Percentiles rank a stretch among this genome's conserved stretches.
Evolutionary conservation across 306 rosid species (phyloP).

Genomic region (Leucaena leucocephala): DNA sequence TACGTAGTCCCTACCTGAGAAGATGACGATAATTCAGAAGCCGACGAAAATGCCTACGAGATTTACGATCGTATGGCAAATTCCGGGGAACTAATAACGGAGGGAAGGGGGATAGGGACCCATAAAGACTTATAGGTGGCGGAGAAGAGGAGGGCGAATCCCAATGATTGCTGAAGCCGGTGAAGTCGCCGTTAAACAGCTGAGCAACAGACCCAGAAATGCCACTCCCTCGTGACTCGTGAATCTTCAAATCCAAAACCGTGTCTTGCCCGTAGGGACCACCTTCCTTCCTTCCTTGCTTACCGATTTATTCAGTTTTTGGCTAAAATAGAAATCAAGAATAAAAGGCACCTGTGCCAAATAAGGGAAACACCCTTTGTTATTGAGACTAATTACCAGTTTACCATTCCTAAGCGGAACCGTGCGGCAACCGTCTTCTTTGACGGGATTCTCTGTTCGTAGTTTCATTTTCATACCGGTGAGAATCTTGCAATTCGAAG

Average conservation of each 20-base stretch:
- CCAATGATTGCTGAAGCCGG: constrained; percentile 40
- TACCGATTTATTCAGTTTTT: neutral
- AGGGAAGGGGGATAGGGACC: neutral
- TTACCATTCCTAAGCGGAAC: neutral
- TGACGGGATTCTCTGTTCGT: neutral
- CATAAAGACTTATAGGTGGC: neutral
- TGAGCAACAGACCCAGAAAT: neutral
- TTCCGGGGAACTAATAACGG: neutral
- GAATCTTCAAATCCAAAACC: neutral
- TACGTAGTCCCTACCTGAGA: constrained; percentile 23
- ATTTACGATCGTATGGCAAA: neutral
- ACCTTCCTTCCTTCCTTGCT: neutral
- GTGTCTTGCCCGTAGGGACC: constrained; percentile 14
- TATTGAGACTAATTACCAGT: neutral
- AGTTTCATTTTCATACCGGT: neutral
- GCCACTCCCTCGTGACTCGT: constrained; percentile 2
- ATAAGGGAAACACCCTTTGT: constrained; percentile 9
- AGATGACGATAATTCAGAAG: neutral
- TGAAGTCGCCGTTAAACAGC: constrained; percentile 34
- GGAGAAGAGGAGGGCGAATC: neutral
- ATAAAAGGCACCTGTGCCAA: constrained; percentile 5
- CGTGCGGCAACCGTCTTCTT: neutral
- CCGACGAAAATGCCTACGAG: neutral
- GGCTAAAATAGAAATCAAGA: neutral
- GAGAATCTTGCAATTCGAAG: neutral